These are phyloP conservation scores for Monascus purpureus DNA, from an alignment of 495 filamentous ascomycete genomes.

Conservation along the genomic window DNA sequence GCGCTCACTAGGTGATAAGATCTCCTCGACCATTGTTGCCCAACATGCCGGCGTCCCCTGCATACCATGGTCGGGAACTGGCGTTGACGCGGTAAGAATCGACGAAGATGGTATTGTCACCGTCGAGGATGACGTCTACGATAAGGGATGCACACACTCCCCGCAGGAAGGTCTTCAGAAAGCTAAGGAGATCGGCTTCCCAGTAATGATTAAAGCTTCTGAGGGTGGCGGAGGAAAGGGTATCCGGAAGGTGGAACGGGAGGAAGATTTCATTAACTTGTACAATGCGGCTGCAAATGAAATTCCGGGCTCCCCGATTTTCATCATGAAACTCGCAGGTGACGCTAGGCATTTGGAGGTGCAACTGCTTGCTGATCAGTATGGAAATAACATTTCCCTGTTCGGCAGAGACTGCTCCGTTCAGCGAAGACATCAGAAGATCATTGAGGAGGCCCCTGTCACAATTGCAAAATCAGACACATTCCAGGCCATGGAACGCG, in stretches of 20 bases:
- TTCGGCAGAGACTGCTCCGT: constrained; percentile 99
- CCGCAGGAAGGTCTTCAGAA: constrained; percentile 79
- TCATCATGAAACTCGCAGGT: constrained; percentile 99
- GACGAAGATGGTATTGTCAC: constrained; percentile 82
- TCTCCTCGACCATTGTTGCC: constrained; percentile 97
- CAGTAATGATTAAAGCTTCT: constrained; percentile 99
- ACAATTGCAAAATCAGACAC: constrained; percentile 82
- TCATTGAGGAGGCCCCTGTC: constrained; percentile 97
- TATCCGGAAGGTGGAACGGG: constrained; percentile 86
- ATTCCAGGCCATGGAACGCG: constrained; percentile 93
- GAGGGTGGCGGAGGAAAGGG: constrained; percentile 99
- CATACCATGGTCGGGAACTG: constrained; percentile 95
- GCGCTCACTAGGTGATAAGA: constrained; percentile 98
- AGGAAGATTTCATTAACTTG: constrained; percentile 68
- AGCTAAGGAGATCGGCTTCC: constrained; percentile 87
- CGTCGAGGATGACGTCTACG: constrained; percentile 74
- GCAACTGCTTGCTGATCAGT: constrained; percentile 93
- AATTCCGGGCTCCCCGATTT: constrained; percentile 98
- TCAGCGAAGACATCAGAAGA: constrained; percentile 97
- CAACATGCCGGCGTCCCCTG: constrained; percentile 95
- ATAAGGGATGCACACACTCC: constrained; percentile 77
- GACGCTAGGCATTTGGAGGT: constrained; percentile 96
- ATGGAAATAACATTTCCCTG: constrained; percentile 98
- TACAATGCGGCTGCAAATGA: constrained; percentile 95
- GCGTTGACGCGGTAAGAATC: constrained; percentile 67